These are phyloP conservation scores for Rosa lucieae DNA, from an alignment of 306 rosid genomes.

Conservation along the genomic window DNA sequence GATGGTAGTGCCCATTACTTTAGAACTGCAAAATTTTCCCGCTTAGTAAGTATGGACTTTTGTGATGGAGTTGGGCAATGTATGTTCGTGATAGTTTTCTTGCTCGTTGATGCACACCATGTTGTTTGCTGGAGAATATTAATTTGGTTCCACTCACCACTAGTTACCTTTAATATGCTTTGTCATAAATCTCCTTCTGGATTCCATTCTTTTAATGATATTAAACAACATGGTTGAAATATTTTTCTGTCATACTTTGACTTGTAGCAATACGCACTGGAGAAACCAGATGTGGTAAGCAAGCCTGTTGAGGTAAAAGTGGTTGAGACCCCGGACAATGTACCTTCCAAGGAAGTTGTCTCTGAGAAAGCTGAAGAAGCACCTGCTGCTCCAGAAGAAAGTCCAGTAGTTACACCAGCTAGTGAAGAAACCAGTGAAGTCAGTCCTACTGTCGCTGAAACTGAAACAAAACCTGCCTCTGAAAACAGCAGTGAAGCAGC, in stretches of 20 bases:
- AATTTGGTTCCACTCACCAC: not conserved
- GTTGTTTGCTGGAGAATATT: not conserved
- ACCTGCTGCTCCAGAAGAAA: conserved; percentile 37
- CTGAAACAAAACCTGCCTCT: conserved; percentile 23
- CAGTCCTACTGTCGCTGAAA: conserved; percentile 38
- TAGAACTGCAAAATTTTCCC: not conserved
- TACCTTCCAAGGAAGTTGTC: conserved; percentile 42
- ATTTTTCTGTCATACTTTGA: conserved; percentile 20
- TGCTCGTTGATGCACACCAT: not conserved
- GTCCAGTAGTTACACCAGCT: conserved; percentile 23
- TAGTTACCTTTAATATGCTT: not conserved
- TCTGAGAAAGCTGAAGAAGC: conserved; percentile 44
- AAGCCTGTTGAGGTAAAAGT: conserved; percentile 64
- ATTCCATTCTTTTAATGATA: not conserved
- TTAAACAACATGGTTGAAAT: not conserved
- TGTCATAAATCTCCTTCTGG: not conserved
- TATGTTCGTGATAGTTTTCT: not conserved
- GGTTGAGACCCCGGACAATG: conserved; percentile 45
- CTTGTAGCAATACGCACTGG: conserved; percentile 68
- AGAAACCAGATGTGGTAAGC: conserved; percentile 37
- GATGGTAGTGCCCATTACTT: not conserved
- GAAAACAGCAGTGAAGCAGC: conserved; percentile 33
- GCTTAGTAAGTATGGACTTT: not conserved
- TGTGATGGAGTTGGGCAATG: not conserved
- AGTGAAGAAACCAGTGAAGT: conserved; percentile 51